Percentiles rank a stretch among this genome's conserved stretches.
These are phyloP conservation scores for Cystofilobasidium bisporidii DNA, from an alignment of 768 basidiomycete genomes.

Conservation along the genomic window DNA sequence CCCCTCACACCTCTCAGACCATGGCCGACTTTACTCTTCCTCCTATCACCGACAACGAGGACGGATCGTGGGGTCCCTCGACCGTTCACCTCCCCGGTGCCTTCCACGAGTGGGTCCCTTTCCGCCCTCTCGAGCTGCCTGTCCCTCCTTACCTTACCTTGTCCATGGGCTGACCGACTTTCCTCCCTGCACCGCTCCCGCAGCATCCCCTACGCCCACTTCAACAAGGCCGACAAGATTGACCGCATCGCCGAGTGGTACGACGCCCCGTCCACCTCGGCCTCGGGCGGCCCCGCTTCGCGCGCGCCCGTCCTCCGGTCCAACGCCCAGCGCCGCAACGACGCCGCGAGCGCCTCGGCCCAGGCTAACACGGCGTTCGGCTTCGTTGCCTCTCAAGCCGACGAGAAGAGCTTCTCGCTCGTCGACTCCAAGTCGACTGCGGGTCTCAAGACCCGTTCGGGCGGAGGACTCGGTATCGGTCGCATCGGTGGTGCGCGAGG, in stretches of 20 bases:
- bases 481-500: conserved; percentile 22
- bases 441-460: conserved; percentile 31
- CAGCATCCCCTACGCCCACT: conserved; percentile 89
- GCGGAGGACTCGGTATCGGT: conserved; percentile 28
- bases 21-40: conserved; percentile 74
- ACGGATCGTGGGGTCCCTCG: conserved; percentile 79
- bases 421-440: conserved; percentile 61
- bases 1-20: conserved; percentile 41
- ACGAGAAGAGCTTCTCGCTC: conserved; percentile 90
- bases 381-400: conserved; percentile 86
- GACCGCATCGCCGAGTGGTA: conserved; percentile 98
- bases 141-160: no score
- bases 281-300: neutral
- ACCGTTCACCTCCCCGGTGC: conserved; percentile 72
- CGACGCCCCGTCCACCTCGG: conserved; percentile 42
- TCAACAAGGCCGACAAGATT: conserved; percentile 97
- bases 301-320: conserved; percentile 13
- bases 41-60: conserved; percentile 78
- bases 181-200: neutral
- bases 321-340: conserved; percentile 45
- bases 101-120: conserved; percentile 63
- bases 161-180: no score
- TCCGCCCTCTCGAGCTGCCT: neutral
- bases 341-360: conserved; percentile 61
- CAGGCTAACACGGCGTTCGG: conserved; percentile 62